Evolutionary conservation across 495 filamentous ascomycete species (phyloP).

Genomic region (Penicillium mononematosum): DNA sequence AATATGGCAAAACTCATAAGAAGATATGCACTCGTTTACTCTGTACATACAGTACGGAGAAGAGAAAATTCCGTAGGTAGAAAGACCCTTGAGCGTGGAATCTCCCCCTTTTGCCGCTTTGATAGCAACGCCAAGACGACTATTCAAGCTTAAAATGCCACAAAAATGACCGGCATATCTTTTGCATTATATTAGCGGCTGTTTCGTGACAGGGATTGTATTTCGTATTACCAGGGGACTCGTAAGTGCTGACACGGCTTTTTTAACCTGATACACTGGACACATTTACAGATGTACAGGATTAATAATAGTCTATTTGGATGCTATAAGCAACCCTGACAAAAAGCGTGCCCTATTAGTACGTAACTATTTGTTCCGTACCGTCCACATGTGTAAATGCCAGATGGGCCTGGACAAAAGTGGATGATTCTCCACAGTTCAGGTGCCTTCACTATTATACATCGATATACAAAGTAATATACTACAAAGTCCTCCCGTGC

Average conservation of each 20-base stretch:
- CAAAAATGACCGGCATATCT: background rate
- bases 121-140: conserved; percentile 17
- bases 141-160: conserved; percentile 20
- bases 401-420: conserved; percentile 3
- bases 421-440: conserved; percentile 9
- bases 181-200: background rate
- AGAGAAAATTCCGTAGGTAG: background rate
- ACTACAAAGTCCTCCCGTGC: background rate
- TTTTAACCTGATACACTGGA: background rate
- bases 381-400: background rate
- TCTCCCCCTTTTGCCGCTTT: background rate
- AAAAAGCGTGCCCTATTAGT: background rate
- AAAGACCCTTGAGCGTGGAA: background rate
- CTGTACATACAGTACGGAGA: background rate
- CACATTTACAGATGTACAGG: background rate
- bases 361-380: background rate
- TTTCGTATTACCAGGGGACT: background rate
- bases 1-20: background rate
- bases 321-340: background rate
- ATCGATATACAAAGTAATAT: background rate
- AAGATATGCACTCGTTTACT: background rate
- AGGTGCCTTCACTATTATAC: background rate
- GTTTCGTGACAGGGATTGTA: conserved; percentile 13
- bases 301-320: no score
- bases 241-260: conserved; percentile 6